Base-by-base conservation (phyloP, 768 basidiomycete genomes). In the Rhizopogon vinicolor region DNA sequence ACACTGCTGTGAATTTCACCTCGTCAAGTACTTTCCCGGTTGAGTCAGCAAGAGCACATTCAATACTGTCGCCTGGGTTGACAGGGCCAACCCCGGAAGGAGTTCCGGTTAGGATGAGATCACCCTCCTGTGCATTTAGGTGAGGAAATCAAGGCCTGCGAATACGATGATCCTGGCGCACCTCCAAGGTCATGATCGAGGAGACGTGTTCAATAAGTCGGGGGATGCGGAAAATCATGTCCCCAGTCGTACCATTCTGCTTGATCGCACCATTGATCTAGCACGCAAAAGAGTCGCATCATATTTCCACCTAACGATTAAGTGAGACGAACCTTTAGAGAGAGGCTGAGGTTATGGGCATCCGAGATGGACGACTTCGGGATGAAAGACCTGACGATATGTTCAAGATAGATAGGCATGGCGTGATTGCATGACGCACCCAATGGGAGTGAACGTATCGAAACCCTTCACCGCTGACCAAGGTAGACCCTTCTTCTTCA, bases 391-490 rank as follows among this genome's bases (percentile, higher is more conserved):
- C 91, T 91, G 62, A 25, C 57, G 35, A 14, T 51, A 2, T 43
- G 33, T 52, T 66, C 25, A 61, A 51, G 29, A 53, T 8, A 42
- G n/a, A 29, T 7, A 5, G 37, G 31, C 3, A 44, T 37, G 5
- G 37, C 10, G 1, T 33, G 14, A 41, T 48, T 39, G 41, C 48
- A 35, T 18, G 51, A 62, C 70, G 41, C 64, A 91, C 93, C 93
- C 87, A 59, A 96, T 81, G 2, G 94, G 94, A 5, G 91, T 93
- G 74, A 95, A 98, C 0, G 93, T 95, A 69, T 99, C 96, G 62
- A 98, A 97, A 2, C 96, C 96, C 71, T 99, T 98, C 2, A 87
- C 91, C 10, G 94, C 81, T n/a, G 87, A 85, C 97, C 97, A 99
- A 1, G 97, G 97, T n/a, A 98, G 79, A 9, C 97, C 93, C 49